These are phyloP conservation scores for Calcarisporium arbuscula DNA, from an alignment of 2,329 filamentous ascomycete species.

Conservation along the genomic window DNA sequence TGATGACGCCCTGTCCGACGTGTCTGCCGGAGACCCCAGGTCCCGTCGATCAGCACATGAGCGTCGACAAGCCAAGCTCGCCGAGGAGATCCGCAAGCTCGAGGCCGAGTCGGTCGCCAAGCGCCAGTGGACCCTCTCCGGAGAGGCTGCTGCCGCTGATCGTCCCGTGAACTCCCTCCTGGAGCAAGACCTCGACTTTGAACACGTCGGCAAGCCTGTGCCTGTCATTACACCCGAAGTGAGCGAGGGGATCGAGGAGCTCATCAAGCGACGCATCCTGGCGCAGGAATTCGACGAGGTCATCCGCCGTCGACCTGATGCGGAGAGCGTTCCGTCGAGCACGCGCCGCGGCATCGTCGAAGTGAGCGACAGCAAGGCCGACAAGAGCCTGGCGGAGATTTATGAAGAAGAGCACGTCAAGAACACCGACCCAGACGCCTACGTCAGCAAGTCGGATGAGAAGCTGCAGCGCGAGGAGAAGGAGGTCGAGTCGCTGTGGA, in stretches of 20 bases:
- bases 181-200: constrained; percentile 92
- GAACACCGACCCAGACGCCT: constrained; percentile 67
- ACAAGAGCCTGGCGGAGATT: constrained; percentile 80
- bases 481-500: constrained; percentile 80
- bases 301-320: constrained; percentile 70
- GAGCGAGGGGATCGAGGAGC: constrained; percentile 82
- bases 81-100: constrained; percentile 83
- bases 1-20: constrained; percentile 57
- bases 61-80: constrained; percentile 75
- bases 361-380: constrained; percentile 80
- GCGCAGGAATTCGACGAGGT: constrained; percentile 91
- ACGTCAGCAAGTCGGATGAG: constrained; percentile 75
- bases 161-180: constrained; percentile 87
- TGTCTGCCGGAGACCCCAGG: constrained; percentile 62
- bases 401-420: constrained; percentile 92
- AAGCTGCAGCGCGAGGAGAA: constrained; percentile 75
- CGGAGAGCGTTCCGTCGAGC: constrained; percentile 53
- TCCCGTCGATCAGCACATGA: constrained; percentile 81
- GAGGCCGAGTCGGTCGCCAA: constrained; percentile 87
- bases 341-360: constrained; percentile 69
- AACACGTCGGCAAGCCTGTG: constrained; percentile 89
- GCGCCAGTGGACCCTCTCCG: constrained; percentile 82
- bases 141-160: constrained; percentile 77
- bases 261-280: constrained; percentile 90
- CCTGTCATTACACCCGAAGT: constrained; percentile 89